Conservation (phyloP, 441 rosid species). For the Eutrema salsugineum region DNA sequence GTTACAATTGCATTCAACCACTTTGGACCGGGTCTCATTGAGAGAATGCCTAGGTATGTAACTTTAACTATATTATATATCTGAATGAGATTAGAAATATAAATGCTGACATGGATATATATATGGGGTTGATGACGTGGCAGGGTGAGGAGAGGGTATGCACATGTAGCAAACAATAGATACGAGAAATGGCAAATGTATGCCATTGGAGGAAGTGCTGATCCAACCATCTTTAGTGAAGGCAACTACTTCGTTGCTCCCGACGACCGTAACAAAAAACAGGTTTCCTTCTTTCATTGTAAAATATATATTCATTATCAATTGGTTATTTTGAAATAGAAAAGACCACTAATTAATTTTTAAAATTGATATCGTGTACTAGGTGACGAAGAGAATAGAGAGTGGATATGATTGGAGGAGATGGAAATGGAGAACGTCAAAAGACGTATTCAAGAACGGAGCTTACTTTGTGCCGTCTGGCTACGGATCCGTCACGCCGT, state of each 20-base stretch:
- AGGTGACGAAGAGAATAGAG: constrained; percentile 63
- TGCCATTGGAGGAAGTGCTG: constrained; percentile 64
- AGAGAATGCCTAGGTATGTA: constrained; percentile 96
- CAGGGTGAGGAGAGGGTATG: constrained; percentile 61
- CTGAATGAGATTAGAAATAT: neutral
- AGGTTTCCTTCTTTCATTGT: neutral
- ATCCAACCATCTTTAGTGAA: constrained; percentile 70
- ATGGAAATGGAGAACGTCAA: constrained; percentile 66
- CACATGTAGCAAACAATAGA: constrained; percentile 63
- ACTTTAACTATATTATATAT: too few species aligned
- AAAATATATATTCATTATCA: neutral
- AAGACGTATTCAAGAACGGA: constrained; percentile 53
- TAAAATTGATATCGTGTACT: too few species aligned
- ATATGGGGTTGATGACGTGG: constrained; percentile 5
- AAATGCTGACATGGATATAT: constrained; percentile 20
- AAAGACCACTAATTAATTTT: too few species aligned
- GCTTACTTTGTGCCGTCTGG: constrained; percentile 65
- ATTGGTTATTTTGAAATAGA: too few species aligned
- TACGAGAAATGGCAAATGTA: constrained; percentile 68
- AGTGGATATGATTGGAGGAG: constrained; percentile 31
- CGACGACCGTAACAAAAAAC: constrained; percentile 29
- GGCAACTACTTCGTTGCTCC: constrained; percentile 62
- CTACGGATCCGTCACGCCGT: constrained; percentile 45
- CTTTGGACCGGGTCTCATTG: constrained; percentile 63
- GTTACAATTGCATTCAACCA: constrained; percentile 69